phyloP scores from a whole-genome alignment of 768 basidiomycete species.

The Tephrocybe sp. region DNA sequence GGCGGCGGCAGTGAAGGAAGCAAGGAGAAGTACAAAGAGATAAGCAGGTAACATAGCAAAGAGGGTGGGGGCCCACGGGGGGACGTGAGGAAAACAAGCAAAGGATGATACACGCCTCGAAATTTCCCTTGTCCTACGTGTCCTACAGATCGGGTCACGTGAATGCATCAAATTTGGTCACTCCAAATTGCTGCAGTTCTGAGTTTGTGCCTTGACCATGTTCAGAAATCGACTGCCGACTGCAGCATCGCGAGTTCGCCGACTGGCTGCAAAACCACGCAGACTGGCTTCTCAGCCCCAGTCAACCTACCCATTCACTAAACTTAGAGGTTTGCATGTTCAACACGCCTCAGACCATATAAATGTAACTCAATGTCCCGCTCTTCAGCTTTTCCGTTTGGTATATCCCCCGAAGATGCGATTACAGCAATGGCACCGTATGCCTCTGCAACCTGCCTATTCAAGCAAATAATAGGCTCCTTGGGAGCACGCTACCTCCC shows the following conservation, averaged over 20 bases:
- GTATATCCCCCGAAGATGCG: conserved; percentile 44
- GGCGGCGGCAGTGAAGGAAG: conserved; percentile 47
- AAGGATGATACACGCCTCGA: conserved; percentile 13
- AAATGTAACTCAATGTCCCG: background rate
- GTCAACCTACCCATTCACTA: conserved; percentile 28
- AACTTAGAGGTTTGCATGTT: conserved; percentile 34
- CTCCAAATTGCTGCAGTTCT: background rate
- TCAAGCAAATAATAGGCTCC: conserved; percentile 25
- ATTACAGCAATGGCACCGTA: conserved; percentile 36
- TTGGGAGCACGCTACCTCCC: conserved; percentile 37
- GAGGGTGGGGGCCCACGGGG: conserved; percentile 13
- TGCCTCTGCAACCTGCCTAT: conserved; percentile 26
- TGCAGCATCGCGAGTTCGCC: conserved; percentile 12
- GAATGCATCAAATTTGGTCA: background rate
- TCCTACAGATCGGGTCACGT: conserved; percentile 17
- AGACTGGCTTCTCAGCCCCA: conserved; percentile 11
- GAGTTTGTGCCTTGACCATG: conserved; percentile 10
- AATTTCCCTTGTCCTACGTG: conserved; percentile 19
- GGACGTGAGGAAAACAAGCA: conserved; percentile 1
- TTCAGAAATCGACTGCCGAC: conserved; percentile 10
- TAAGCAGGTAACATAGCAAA: conserved; percentile 34
- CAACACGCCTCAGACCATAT: background rate
- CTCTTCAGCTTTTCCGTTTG: conserved; percentile 55
- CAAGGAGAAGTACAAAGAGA: conserved; percentile 37
- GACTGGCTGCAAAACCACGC: conserved; percentile 3